Evolutionary conservation across 257 asterid genomes (phyloP).

Genomic region (Scutellaria barbata): DNA sequence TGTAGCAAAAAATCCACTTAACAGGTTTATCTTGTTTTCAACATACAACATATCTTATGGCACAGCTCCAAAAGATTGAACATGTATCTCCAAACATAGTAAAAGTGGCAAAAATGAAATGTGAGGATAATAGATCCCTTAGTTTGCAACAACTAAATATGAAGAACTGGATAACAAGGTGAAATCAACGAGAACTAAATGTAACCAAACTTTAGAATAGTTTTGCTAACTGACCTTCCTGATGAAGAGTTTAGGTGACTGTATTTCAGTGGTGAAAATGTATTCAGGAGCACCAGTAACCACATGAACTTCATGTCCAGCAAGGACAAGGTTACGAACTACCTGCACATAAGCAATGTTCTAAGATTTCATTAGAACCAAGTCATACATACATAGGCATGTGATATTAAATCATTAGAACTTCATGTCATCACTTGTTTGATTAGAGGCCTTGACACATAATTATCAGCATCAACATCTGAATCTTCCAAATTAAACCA

Average conservation of each 20-base stretch:
- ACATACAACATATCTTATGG: neutral
- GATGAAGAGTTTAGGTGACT: constrained; percentile 61
- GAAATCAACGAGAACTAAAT: constrained; percentile 11
- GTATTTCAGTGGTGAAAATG: constrained; percentile 57
- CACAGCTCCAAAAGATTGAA: neutral
- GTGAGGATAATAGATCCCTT: neutral
- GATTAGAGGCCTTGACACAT: neutral
- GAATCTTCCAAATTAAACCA: neutral
- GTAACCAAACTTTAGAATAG: constrained; percentile 20
- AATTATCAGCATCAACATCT: neutral
- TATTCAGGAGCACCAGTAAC: constrained; percentile 71
- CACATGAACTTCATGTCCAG: constrained; percentile 69
- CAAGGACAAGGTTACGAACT: constrained; percentile 63
- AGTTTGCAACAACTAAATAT: neutral
- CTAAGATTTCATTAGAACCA: neutral
- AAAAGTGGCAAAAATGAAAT: neutral
- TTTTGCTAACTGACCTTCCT: constrained; percentile 55
- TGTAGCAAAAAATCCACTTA: neutral
- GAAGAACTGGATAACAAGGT: constrained; percentile 20
- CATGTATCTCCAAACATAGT: neutral
- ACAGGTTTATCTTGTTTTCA: constrained; percentile 3
- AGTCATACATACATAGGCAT: neutral
- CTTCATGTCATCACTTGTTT: neutral
- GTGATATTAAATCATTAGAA: neutral
- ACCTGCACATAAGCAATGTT: constrained; percentile 46